Evolutionary conservation across 2,329 filamentous ascomycete species (phyloP).

Genomic region (Ceratocystis variospora): DNA sequence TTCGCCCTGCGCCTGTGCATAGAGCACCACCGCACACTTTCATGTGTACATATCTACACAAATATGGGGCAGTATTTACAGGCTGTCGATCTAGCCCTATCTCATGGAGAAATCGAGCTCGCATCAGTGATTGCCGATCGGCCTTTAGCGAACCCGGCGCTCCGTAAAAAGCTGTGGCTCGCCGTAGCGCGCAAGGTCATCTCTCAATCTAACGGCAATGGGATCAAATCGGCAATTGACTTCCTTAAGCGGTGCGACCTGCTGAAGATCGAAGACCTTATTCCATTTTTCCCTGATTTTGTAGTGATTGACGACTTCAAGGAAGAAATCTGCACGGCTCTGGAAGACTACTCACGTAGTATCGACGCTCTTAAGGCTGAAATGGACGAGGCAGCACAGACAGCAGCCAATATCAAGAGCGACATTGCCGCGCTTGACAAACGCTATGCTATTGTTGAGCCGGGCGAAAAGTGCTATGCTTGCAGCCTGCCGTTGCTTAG

Average conservation of each 20-base stretch:
- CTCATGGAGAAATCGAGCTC: constrained; percentile 78
- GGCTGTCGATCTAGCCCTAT: constrained; percentile 81
- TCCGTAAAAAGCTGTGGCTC: constrained; percentile 91
- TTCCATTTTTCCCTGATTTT: constrained; percentile 97
- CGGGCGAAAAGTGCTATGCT: constrained; percentile 83
- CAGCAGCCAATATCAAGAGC: constrained; percentile 76
- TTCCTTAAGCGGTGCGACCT: constrained; percentile 86
- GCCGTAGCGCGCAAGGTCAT: constrained; percentile 92
- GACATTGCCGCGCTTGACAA: constrained; percentile 78
- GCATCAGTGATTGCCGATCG: constrained; percentile 81
- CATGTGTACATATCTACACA: constrained; percentile 93
- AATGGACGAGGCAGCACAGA: constrained; percentile 88
- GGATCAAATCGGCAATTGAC: constrained; percentile 86
- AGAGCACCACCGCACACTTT: constrained; percentile 80
- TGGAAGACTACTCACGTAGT: constrained; percentile 84
- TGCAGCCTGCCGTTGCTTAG: constrained; percentile 77
- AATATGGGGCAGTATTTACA: constrained; percentile 90
- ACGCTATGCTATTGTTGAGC: constrained; percentile 90
- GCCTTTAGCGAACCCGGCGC: constrained; percentile 59
- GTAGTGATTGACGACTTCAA: constrained; percentile 99
- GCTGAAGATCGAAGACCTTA: constrained; percentile 87
- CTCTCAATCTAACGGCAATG: constrained; percentile 50
- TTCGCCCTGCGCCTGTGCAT: constrained; percentile 94
- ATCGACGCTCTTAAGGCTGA: constrained; percentile 81
- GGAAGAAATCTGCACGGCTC: constrained; percentile 84